Conservation (phyloP, 192 early-diverging fungal species). For the Pilobolus umbonatus region DNA sequence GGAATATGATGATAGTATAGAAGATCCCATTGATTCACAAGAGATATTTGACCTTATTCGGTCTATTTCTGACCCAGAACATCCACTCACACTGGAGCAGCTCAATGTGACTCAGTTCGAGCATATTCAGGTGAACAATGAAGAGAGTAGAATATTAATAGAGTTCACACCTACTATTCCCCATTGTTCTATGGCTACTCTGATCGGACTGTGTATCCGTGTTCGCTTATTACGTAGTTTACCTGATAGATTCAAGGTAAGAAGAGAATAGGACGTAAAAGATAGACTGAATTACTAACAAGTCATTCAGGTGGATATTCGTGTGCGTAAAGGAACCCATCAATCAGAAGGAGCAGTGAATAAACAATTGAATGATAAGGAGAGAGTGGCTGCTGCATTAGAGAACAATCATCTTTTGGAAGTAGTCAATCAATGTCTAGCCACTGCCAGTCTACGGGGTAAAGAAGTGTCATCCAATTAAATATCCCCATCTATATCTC, state of each 20-base stretch:
- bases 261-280: not conserved
- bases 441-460: conserved; percentile 44
- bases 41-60: conserved; percentile 96
- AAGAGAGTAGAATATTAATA: conserved; percentile 62
- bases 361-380: conserved; percentile 99
- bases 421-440: conserved; percentile 90
- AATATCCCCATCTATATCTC: no score
- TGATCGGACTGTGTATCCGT: conserved; percentile 96
- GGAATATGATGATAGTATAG: conserved; percentile 69
- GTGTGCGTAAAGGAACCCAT: conserved; percentile 88
- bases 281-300: not conserved
- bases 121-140: conserved; percentile 78
- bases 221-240: conserved; percentile 83
- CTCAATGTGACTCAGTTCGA: conserved; percentile 88
- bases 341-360: conserved; percentile 94
- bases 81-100: conserved; percentile 96
- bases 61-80: conserved; percentile 96
- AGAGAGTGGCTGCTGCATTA: conserved; percentile 94
- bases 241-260: conserved; percentile 85
- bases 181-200: conserved; percentile 98
- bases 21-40: conserved; percentile 76
- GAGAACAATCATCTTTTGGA: conserved; percentile 92
- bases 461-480: conserved; percentile 6
- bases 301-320: conserved; percentile 69
- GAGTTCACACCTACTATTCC: conserved; percentile 97